phyloP scores from a whole-genome alignment of 108 stramenopile species.

The Cyclostephanos tholiformis region DNA sequence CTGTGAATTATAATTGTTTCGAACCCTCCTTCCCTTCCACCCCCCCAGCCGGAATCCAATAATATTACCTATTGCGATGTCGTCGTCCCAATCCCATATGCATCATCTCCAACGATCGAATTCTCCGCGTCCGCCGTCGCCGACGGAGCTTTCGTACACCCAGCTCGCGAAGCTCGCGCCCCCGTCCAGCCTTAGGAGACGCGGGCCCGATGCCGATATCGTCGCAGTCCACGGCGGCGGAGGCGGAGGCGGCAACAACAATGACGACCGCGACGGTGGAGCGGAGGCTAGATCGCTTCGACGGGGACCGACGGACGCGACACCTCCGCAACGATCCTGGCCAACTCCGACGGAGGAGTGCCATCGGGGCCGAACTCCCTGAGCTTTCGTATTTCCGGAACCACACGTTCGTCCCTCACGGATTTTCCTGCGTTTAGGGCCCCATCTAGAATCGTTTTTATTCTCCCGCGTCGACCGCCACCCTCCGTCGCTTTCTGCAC shows the following conservation, averaged over 20 bases:
- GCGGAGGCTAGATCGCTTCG: too few relatives aligned
- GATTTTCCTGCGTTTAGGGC: conserved; percentile 75
- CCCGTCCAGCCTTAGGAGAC: background rate
- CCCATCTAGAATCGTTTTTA: conserved; percentile 61
- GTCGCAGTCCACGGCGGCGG: background rate
- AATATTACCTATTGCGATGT: conserved; percentile 13
- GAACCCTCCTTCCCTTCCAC: background rate
- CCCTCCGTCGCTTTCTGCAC: conserved; percentile 6
- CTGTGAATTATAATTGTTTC: background rate
- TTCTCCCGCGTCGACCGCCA: conserved; percentile 23
- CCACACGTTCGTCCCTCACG: conserved; percentile 58
- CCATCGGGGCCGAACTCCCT: conserved; percentile 60
- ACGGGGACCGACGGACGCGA: too few relatives aligned
- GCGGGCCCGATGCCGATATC: too few relatives aligned
- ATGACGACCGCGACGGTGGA: background rate
- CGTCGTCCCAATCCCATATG: conserved; percentile 8
- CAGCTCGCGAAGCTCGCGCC: conserved; percentile 19
- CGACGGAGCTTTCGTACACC: conserved; percentile 35
- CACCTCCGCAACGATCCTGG: conserved; percentile 34
- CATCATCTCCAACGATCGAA: background rate
- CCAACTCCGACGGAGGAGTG: conserved; percentile 44
- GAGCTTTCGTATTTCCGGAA: conserved; percentile 57
- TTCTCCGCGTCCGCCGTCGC: conserved; percentile 17
- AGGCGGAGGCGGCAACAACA: background rate
- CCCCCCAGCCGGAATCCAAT: background rate